Evolutionary conservation across 1,284 basidiomycete genomes (phyloP), one percentile per base, ranked within the genome.

Genomic region (Apiotrichum brassicae): DNA sequence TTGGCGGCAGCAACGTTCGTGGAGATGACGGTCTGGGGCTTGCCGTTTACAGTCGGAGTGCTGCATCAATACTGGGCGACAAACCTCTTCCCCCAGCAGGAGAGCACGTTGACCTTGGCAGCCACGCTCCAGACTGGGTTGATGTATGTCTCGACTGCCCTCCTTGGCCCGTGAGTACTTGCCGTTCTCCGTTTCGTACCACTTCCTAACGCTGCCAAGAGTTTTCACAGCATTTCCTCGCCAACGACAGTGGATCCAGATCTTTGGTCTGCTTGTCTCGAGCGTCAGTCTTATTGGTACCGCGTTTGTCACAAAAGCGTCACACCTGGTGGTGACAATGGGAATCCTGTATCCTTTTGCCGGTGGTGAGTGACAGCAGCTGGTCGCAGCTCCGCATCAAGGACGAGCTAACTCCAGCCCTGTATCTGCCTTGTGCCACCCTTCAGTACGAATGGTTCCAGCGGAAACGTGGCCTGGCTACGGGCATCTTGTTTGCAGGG

Each of bases 11-110:
- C 71, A 0, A 70, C 70, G 6, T 36, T 62, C 9, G 58, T 66
- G 22, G 72, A 74, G 57, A 57, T 62, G 7, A 49, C 66, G 7
- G 62, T 72, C 2, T 74, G 68, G 64, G 72, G 72, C 0, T 45
- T 73, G 34, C 68, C 67, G 14, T 72, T 63, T 47, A 61, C 65
- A n/a, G 63, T 69, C 43, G 70, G 70, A 50, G 62, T 72, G 12
- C 58, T 72, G 40, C 66, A 69, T 51, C 58, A 59, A 28, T 74
- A 68, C 52, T 74, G 72, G 70, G 63, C 58, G 11, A 57, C 48
- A 5, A 48, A 53, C 13, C 54, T 70, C 24, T 74, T 74, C 49
- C 59, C 62, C 0, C 19, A 43, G 3, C 30, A 38, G 18, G 63
- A 53, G 50, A 50, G 50, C 2, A 64, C 61, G 5, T 57, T 72